Percentiles rank a stretch among this genome's conserved stretches.
Conservation (phyloP, 2,329 filamentous ascomycete species). For the Ophiostoma novo-ulmi region DNA sequence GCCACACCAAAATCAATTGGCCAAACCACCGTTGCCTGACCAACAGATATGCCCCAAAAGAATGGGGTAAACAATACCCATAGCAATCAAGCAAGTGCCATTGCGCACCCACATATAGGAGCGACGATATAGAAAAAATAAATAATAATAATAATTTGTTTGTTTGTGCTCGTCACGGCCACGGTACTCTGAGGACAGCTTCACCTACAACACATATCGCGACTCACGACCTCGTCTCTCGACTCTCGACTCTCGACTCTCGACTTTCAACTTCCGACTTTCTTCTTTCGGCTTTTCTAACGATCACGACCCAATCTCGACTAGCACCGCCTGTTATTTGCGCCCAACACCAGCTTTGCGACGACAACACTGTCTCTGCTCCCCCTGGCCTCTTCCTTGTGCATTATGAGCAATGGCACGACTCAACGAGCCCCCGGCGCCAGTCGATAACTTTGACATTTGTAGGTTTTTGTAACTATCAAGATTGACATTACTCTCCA, state of each 20-base stretch:
- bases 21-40: slow-evolving; percentile 24
- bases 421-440: slow-evolving; percentile 67
- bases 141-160: neutral
- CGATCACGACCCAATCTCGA: neutral
- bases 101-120: slow-evolving; percentile 19
- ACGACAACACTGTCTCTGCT: slow-evolving; percentile 24
- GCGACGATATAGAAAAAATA: slow-evolving; percentile 11
- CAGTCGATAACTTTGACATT: slow-evolving; percentile 65
- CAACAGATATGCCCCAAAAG: slow-evolving; percentile 25
- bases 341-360: slow-evolving; percentile 13
- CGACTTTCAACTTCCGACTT: neutral
- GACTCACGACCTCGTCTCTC: neutral
- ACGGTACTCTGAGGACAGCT: slow-evolving; percentile 18
- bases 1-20: slow-evolving; percentile 21
- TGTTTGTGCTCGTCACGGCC: slow-evolving; percentile 14
- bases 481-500: neutral
- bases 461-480: slow-evolving; percentile 41
- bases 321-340: slow-evolving; percentile 11
- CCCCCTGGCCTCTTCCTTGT: slow-evolving; percentile 19
- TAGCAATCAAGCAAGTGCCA: slow-evolving; percentile 21
- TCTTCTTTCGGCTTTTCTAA: neutral
- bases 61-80: slow-evolving; percentile 26
- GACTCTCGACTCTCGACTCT: neutral
- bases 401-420: slow-evolving; percentile 62
- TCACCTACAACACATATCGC: neutral